Conservation (phyloP, 2,329 filamentous ascomycete species). For the Penicillium olsonii region DNA sequence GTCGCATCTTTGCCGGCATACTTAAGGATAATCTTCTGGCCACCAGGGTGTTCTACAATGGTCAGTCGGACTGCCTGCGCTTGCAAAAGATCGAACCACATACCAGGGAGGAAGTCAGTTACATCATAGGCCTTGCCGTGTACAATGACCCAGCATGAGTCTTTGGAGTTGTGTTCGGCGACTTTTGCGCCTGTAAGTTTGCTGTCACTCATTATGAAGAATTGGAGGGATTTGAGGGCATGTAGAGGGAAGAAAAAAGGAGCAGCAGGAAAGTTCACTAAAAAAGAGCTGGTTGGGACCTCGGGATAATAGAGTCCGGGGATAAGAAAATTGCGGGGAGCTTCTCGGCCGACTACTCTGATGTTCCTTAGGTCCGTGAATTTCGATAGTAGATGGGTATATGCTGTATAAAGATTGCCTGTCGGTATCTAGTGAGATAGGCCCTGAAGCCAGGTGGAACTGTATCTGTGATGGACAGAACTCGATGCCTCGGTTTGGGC, state of each 20-base stretch:
- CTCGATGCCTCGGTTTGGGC: not conserved
- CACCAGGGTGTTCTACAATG: slow-evolving; percentile 75
- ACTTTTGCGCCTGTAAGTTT: slow-evolving; percentile 59
- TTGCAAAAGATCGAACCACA: not conserved
- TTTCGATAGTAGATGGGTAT: not conserved
- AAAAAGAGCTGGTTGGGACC: slow-evolving; percentile 9
- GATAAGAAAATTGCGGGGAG: slow-evolving; percentile 24
- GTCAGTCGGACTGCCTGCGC: not conserved
- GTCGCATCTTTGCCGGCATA: slow-evolving; percentile 95
- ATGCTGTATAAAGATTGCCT: not conserved
- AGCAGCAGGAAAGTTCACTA: slow-evolving; percentile 5
- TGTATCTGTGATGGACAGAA: not conserved
- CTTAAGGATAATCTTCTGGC: slow-evolving; percentile 90
- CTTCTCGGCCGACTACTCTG: slow-evolving; percentile 23
- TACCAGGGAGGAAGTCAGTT: slow-evolving; percentile 80
- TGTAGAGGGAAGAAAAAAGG: slow-evolving; percentile 2
- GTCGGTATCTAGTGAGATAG: no score
- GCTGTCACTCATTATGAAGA: slow-evolving; percentile 26
- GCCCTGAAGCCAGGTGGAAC: no score
- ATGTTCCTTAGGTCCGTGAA: not conserved
- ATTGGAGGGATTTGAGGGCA: slow-evolving; percentile 3
- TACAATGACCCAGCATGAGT: slow-evolving; percentile 91
- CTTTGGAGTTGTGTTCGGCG: slow-evolving; percentile 73
- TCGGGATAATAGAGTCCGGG: slow-evolving; percentile 31
- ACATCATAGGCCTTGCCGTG: slow-evolving; percentile 89